Percentiles rank a stretch among this genome's conserved stretches.
Conservation (phyloP, 352 stramenopile genomes). For the Phytopythium montanum region DNA sequence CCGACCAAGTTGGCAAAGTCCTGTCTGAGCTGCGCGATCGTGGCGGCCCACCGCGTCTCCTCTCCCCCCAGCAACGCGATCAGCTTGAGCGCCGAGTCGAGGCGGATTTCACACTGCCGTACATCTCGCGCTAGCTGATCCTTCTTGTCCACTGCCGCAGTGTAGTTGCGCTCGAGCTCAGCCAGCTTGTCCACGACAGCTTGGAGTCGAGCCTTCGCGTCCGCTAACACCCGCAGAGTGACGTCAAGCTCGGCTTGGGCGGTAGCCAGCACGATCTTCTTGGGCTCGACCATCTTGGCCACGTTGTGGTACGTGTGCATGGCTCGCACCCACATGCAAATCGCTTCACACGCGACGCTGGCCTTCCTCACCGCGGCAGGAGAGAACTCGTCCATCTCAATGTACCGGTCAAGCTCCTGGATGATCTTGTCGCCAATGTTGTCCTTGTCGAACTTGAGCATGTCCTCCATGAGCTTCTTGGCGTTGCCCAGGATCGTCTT, state of each 20-base stretch:
- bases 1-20: conserved; percentile 80
- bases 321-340: conserved; percentile 93
- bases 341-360: conserved; percentile 89
- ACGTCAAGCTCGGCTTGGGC: conserved; percentile 86
- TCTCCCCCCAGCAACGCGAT: conserved; percentile 90
- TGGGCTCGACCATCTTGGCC: conserved; percentile 90
- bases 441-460: conserved; percentile 90
- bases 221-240: conserved; percentile 84
- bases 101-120: conserved; percentile 76
- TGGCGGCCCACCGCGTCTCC: conserved; percentile 87
- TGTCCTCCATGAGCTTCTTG: conserved; percentile 89
- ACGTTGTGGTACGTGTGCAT: conserved; percentile 94
- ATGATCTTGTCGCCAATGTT: conserved; percentile 88
- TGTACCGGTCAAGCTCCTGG: conserved; percentile 86
- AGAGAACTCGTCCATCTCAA: conserved; percentile 90
- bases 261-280: conserved; percentile 81
- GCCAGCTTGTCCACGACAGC: conserved; percentile 86
- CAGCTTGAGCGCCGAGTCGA: conserved; percentile 89
- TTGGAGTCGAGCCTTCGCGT: conserved; percentile 77
- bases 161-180: conserved; percentile 89
- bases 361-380: conserved; percentile 87
- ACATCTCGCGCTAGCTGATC: conserved; percentile 80
- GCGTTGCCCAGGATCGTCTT: conserved; percentile 85
- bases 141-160: conserved; percentile 84
- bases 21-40: conserved; percentile 74